Percentiles rank a stretch among this genome's conserved stretches.
Evolutionary conservation across 1,284 basidiomycete genomes (phyloP).

Genomic region (Porogramme epimiltina): DNA sequence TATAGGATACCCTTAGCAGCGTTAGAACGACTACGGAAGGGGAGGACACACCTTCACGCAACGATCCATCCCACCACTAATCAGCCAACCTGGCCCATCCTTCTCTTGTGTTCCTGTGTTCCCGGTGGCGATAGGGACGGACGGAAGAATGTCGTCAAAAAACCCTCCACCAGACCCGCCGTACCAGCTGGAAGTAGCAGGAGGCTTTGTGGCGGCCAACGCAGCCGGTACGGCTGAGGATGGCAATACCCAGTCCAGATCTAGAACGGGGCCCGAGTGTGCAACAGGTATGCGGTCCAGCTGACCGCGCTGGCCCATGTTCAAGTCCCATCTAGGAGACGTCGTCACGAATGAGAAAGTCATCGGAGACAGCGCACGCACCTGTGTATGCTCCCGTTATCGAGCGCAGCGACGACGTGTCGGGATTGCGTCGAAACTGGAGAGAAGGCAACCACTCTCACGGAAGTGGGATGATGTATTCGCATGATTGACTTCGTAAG

Average conservation of each 20-base stretch:
- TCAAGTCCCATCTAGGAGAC: slow-evolving; percentile 71
- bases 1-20: slow-evolving; percentile 27
- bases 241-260: slow-evolving; percentile 73
- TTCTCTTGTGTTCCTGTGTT: slow-evolving; percentile 22
- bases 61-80: slow-evolving; percentile 80
- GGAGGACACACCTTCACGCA: slow-evolving; percentile 65
- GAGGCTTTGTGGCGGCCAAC: slow-evolving; percentile 7
- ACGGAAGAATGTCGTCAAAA: slow-evolving; percentile 30
- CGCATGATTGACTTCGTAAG: slow-evolving; percentile 69
- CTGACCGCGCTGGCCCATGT: slow-evolving; percentile 69
- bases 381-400: slow-evolving; percentile 64
- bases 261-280: slow-evolving; percentile 75
- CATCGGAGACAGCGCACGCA: slow-evolving; percentile 4
- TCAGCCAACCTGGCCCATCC: slow-evolving; percentile 73
- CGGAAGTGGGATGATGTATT: slow-evolving; percentile 72
- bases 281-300: slow-evolving; percentile 79
- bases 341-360: background rate
- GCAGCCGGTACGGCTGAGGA: slow-evolving; percentile 11
- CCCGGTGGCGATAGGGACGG: slow-evolving; percentile 17
- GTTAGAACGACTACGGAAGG: background rate
- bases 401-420: slow-evolving; percentile 76
- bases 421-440: slow-evolving; percentile 64
- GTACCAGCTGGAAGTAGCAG: slow-evolving; percentile 27
- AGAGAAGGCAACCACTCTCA: slow-evolving; percentile 76
- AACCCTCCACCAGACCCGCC: slow-evolving; percentile 24